A percentile compares a stretch with the other conserved stretches of the same genome.
phyloP scores from a whole-genome alignment of 23 red algal species.

The Cyanidioschyzon merolae region DNA sequence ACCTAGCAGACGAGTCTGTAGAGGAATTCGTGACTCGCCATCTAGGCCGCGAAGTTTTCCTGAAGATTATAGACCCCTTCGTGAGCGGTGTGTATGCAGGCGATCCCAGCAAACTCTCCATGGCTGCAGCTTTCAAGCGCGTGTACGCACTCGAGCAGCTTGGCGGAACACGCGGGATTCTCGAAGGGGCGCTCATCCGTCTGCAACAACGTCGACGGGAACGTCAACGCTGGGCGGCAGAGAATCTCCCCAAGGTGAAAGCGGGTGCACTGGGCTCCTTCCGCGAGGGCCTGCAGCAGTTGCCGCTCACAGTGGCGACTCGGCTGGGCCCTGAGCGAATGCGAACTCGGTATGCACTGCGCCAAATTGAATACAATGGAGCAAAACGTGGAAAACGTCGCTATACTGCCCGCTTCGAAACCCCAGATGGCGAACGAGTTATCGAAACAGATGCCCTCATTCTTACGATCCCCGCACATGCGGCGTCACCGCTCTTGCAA shows the following conservation, averaged over 20 bases:
- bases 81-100: slow-evolving; percentile 90
- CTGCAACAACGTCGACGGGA: slow-evolving; percentile 37
- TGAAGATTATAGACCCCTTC: slow-evolving; percentile 87
- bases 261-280: slow-evolving; percentile 76
- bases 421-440: slow-evolving; percentile 24
- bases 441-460: slow-evolving; percentile 45
- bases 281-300: slow-evolving; percentile 48
- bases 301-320: slow-evolving; percentile 35
- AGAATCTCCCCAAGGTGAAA: slow-evolving; percentile 50
- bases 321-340: slow-evolving; percentile 39
- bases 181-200: slow-evolving; percentile 83
- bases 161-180: slow-evolving; percentile 66
- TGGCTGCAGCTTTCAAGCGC: slow-evolving; percentile 72
- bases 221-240: slow-evolving; percentile 26
- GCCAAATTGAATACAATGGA: slow-evolving; percentile 27
- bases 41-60: slow-evolving; percentile 71
- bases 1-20: slow-evolving; percentile 36
- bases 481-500: slow-evolving; percentile 35
- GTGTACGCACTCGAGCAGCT: slow-evolving; percentile 59
- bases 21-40: slow-evolving; percentile 90
- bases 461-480: slow-evolving; percentile 62
- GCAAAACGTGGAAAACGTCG: background rate
- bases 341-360: slow-evolving; percentile 17
- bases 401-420: slow-evolving; percentile 35
- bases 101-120: slow-evolving; percentile 53